These are phyloP conservation scores for Cadophora luteo-olivacea DNA, from an alignment of 2,329 filamentous ascomycete genomes.

Conservation along the genomic window DNA sequence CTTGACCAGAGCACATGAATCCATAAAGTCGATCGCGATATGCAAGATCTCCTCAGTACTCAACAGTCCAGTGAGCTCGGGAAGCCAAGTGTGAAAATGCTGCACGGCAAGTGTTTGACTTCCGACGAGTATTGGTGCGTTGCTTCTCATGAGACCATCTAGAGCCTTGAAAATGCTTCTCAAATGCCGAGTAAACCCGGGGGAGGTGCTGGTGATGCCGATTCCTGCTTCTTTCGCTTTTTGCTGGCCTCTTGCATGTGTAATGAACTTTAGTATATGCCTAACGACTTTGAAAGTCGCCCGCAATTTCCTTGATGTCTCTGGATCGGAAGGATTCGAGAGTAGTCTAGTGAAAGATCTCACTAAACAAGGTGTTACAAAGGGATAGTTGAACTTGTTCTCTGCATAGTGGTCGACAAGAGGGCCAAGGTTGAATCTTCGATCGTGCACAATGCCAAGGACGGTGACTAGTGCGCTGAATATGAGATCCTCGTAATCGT, in stretches of 20 bases:
- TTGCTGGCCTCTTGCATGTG: conserved; percentile 85
- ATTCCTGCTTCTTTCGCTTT: conserved; percentile 87
- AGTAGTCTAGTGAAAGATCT: conserved; percentile 86
- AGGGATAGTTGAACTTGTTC: conserved; percentile 89
- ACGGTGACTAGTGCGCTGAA: conserved; percentile 91
- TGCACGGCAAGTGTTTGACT: conserved; percentile 96
- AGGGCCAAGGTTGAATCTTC: conserved; percentile 89
- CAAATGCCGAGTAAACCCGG: conserved; percentile 80
- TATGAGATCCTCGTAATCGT: conserved; percentile 90
- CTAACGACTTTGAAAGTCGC: conserved; percentile 94
- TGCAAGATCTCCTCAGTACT: conserved; percentile 85
- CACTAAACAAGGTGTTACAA: conserved; percentile 86
- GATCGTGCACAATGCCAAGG: conserved; percentile 90
- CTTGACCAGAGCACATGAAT: conserved; percentile 85
- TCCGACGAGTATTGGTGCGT: conserved; percentile 84
- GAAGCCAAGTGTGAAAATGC: conserved; percentile 97
- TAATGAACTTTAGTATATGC: conserved; percentile 93
- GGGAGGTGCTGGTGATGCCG: conserved; percentile 77
- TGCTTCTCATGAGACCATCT: conserved; percentile 87
- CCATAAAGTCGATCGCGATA: conserved; percentile 91
- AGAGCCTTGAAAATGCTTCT: conserved; percentile 89
- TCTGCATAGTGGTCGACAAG: conserved; percentile 92
- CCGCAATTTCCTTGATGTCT: conserved; percentile 82
- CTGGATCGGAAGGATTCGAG: conserved; percentile 80
- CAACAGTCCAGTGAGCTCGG: conserved; percentile 80